Conservation (phyloP, 257 asterid genomes). For the Rehmannia glutinosa region DNA sequence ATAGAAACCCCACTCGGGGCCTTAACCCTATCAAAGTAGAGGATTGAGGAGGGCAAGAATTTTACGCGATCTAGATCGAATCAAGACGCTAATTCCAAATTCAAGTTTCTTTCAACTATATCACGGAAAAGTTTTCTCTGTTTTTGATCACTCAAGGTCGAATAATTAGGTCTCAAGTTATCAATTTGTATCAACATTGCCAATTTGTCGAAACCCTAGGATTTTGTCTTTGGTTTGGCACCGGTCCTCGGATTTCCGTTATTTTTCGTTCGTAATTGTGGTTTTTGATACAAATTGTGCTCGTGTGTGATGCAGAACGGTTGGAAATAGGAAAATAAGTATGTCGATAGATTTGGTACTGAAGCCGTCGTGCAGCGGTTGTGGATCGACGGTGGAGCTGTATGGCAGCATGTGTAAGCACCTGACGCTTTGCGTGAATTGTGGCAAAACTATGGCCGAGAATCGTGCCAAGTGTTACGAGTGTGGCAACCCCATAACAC, state of each 20-base stretch:
- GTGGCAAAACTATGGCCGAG: conserved; percentile 88
- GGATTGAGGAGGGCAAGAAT: background rate
- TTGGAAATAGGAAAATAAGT: background rate
- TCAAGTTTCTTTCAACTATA: background rate
- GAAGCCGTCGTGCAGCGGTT: conserved; percentile 81
- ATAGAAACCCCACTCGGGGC: background rate
- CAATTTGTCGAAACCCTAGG: conserved; percentile 24
- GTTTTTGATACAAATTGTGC: background rate
- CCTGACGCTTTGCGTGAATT: conserved; percentile 69
- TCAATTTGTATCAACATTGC: background rate
- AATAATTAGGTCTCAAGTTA: background rate
- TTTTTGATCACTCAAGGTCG: conserved; percentile 6
- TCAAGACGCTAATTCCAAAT: background rate
- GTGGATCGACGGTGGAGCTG: conserved; percentile 78
- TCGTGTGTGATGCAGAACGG: conserved; percentile 22
- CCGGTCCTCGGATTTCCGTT: background rate
- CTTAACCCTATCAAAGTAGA: background rate
- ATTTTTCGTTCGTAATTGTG: background rate
- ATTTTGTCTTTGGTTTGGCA: background rate
- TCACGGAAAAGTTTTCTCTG: background rate
- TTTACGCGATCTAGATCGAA: background rate
- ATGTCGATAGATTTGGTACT: conserved; percentile 74
- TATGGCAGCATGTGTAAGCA: conserved; percentile 93
- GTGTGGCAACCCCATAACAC: conserved; percentile 75
- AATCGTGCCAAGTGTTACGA: conserved; percentile 64